Evolutionary conservation across 305 asterid species (phyloP), one percentile per base, ranked within the genome.

Genomic region (Rubia balearica): DNA sequence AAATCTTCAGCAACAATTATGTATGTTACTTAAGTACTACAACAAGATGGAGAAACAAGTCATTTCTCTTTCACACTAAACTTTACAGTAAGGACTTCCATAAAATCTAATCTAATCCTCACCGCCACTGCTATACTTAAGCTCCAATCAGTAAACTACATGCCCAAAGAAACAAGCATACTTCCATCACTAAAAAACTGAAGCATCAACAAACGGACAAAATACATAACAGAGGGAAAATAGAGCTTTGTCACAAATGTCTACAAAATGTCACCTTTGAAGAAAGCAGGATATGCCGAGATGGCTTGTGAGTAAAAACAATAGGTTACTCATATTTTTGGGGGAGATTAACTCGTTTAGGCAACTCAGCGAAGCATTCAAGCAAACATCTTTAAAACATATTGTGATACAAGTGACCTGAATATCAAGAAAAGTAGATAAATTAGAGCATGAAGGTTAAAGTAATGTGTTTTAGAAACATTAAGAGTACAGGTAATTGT

Each of bases 231-330:
- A 74, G 75, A 65, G 42, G 64, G 42, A 66, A 51, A 21, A 2
- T 8, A 65, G 24, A 63, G 81, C 63, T 62, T 73, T 75, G 75
- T 69, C 70, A 73, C 57, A 76, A 64, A 72, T 71, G 30, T 19
- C 68, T 53, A 46, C 46, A 71, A 69, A 74, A 72, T 67, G 66
- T 82, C 51, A 69, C 82, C 76, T 82, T 76, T 72, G 72, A 84
- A 81, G 83, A 78, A 87, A 85, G 88, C 66, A 81, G 79, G 87
- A 81, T 83, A 85, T 81, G 87, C 76, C 77, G 80, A 78, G 67
- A 70, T 76, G 81, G 75, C 96, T 86, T 85, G 85, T 71, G 72
- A 70, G 72, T 78, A 71, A 81, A 80, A 85, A n/a, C 80, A 81
- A 80, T 71, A 70, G 71, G 73, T 67, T 65, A 27, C 62, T 56